Evolutionary conservation across 2,329 filamentous ascomycete species (phyloP), one percentile per base, ranked within the genome.

Genomic region (Tolypocladium amazonense): DNA sequence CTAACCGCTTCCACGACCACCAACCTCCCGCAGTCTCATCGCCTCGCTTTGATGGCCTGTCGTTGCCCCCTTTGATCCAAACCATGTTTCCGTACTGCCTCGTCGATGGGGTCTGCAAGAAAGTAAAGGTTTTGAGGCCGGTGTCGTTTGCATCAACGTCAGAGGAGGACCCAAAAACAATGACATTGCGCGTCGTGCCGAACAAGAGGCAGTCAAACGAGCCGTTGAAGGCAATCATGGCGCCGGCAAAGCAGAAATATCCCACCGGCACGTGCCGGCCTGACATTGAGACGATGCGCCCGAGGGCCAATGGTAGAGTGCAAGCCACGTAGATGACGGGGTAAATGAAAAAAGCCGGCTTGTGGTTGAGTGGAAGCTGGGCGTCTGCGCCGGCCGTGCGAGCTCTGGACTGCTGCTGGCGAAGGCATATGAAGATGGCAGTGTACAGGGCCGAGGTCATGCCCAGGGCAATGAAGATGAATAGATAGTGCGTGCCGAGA

Each of bases 321-420:
- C 87, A 87, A n/a, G 87, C 65, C 8, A 88, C 78, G 68, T 89
- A 89, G 63, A 89, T 85, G 64, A 87, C 67, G 0, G 87, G 87
- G 62, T 90, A 90, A 9, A 88, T 76, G 37, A 88, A 83, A 62
- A 88, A 84, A 11, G 82, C 77, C 6, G 78, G 78, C 61, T 81
- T 78, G 61, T 73, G 74, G 27, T 61, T 66, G 18, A 67, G 63
- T 4, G 64, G 64, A 0, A 65, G 62, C 8, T 63, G 60, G 8
- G 61, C 55, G 18, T 52, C 30, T 20, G 20, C 6, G 30, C 30
- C 41, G 20, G 39, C 41, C n/a, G 30, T 35, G 35, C 50, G 47
- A 7, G 57, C 47, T 15, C n/a, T 50, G 14, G 33, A 43, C 37
- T 54, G 57, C 38, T 71, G 68, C 0, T 65, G 65, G 14, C 75